Base-by-base conservation (phyloP, 2,329 filamentous ascomycete genomes). In the Akanthomyces muscarius region DNA sequence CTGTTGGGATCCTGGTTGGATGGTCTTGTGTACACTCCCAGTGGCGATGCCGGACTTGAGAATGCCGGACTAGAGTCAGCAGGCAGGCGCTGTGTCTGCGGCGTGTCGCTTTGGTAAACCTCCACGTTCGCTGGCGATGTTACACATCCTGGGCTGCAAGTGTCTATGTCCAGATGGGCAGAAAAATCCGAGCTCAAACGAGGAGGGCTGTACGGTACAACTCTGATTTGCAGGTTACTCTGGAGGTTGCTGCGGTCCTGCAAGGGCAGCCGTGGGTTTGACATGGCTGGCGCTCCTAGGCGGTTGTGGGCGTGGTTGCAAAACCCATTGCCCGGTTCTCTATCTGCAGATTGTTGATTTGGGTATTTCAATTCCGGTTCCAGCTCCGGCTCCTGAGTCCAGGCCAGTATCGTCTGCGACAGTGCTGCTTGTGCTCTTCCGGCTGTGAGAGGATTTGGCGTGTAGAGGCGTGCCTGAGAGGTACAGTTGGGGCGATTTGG, bases 141-240 rank as follows among this genome's bases (percentile, higher is more conserved):
- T 48, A 16, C 45, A 10, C 23, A 53, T 16, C 14, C 21, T n/a
- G 42, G 44, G 6, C 21, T 51, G 41, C 56, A 56, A 1, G 45
- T 21, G n/a, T 55, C 52, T 61, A 21, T 42, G 8, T 55, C 57
- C 16, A 25, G 44, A 38, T 61, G 57, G 6, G 58, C 44, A 8
- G 73, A 71, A 25, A 65, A 71, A 64, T 73, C 74, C 45, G 72
- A 71, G 61, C 69, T 72, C 55, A 77, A 65, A 45, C 74, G 71
- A 54, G 75, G 73, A 33, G 75, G 75, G 58, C 70, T 76, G 63
- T 77, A 77, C 14, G 75, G 74, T 38, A 77, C 75, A 18, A 77
- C 62, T n/a, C 75, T 73, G 50, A 77, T 76, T 63, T 73, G 71
- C 5, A 73, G 69, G 25, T 60, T 62, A 44, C 61, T 69, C 71